These are phyloP conservation scores for Boletus edulis DNA, from an alignment of 768 basidiomycete genomes.

Conservation along the genomic window DNA sequence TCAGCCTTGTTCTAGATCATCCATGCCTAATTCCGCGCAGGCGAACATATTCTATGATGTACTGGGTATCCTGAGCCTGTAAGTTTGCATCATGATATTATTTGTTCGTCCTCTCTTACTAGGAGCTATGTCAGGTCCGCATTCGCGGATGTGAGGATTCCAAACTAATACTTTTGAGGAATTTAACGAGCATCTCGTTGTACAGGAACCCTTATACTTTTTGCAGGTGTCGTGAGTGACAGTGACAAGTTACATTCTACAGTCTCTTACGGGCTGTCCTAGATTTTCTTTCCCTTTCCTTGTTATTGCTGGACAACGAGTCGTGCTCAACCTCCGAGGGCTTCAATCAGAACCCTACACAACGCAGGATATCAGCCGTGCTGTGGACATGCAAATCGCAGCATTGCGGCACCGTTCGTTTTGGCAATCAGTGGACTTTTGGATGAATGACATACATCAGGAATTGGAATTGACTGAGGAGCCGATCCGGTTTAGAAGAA, in stretches of 20 bases:
- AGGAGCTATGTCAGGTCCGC: background rate
- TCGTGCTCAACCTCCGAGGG: slow-evolving; percentile 15
- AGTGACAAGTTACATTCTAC: background rate
- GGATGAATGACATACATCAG: background rate
- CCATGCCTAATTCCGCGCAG: background rate
- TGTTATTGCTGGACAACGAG: slow-evolving; percentile 15
- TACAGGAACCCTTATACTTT: slow-evolving; percentile 6
- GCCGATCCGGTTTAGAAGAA: background rate
- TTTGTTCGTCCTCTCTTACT: background rate
- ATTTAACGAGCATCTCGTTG: background rate
- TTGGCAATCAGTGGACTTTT: background rate
- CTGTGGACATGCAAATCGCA: background rate
- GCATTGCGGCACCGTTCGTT: background rate
- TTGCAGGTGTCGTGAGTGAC: background rate
- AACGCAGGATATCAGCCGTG: background rate
- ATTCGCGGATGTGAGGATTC: background rate
- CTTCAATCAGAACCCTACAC: background rate
- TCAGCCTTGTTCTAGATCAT: too few relatives aligned
- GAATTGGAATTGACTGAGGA: background rate
- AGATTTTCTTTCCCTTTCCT: slow-evolving; percentile 12
- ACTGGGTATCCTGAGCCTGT: background rate
- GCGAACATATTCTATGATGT: slow-evolving; percentile 3
- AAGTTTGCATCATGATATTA: background rate
- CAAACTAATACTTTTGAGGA: background rate
- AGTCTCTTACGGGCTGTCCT: background rate